phyloP scores from a whole-genome alignment of 2,329 filamentous ascomycete genomes.

The Hypocreales sp. region DNA sequence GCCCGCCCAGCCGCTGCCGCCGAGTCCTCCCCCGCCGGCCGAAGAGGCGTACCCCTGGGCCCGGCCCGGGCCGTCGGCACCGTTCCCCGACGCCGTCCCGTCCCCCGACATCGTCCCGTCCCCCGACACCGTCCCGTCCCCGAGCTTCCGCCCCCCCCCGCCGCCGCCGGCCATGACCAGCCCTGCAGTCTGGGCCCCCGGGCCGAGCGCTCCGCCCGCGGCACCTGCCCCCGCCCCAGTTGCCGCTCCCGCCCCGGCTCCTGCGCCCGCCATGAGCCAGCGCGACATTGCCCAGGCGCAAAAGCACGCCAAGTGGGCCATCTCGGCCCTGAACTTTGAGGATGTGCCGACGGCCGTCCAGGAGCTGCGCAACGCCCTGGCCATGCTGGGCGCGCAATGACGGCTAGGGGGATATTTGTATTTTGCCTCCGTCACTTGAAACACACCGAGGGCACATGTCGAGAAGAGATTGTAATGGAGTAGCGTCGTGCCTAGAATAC shows the following conservation, averaged over 20 bases:
- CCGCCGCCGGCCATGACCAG: constrained; percentile 5
- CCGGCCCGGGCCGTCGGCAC: too few relatives aligned
- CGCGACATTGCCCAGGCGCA: constrained; percentile 66
- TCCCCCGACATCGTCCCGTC: constrained; percentile 13
- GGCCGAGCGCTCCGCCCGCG: constrained; percentile 3
- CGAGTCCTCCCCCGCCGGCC: too few relatives aligned
- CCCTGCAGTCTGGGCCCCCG: constrained; percentile 7
- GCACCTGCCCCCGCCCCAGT: constrained; percentile 2
- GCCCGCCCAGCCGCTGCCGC: constrained; percentile 1
- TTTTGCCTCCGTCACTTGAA: too few relatives aligned
- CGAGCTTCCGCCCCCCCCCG: constrained; percentile 8
- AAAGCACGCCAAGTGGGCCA: constrained; percentile 94
- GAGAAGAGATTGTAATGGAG: constrained; percentile 1
- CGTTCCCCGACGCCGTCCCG: constrained; percentile 8
- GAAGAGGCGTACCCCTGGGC: background rate
- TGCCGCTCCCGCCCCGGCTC: background rate
- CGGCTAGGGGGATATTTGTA: too few relatives aligned
- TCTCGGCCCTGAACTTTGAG: constrained; percentile 92
- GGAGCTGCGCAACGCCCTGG: constrained; percentile 64
- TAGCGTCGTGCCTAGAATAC: background rate
- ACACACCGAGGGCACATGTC: background rate
- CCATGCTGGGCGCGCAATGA: constrained; percentile 44
- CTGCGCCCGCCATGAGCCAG: constrained; percentile 8
- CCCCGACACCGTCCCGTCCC: constrained; percentile 10
- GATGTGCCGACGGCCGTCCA: constrained; percentile 81